A percentile compares a stretch with the other conserved stretches of the same genome.
Conservation (phyloP, 208 protist species). For the Trypanosoma vivax region DNA sequence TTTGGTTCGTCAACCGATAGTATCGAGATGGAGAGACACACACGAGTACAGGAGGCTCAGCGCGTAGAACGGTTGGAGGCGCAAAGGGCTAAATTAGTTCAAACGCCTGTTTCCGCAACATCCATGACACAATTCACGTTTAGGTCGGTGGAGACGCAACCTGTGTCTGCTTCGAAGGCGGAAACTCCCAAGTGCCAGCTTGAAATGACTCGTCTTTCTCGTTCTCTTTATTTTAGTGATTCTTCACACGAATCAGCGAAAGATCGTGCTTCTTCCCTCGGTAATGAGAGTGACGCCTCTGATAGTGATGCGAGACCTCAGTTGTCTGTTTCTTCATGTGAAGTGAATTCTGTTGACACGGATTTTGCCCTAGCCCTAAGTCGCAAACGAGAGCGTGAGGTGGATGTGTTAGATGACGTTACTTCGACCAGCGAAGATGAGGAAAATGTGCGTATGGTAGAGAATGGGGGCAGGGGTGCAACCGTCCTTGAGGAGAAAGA, state of each 20-base stretch:
- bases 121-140: conserved; percentile 53
- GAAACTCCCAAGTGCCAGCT: neutral
- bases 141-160: neutral
- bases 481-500: conserved; percentile 14
- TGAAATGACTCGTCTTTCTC: conserved; percentile 31
- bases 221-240: conserved; percentile 29
- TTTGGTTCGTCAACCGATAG: conserved; percentile 38
- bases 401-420: neutral
- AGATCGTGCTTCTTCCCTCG: conserved; percentile 1
- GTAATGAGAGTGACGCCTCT: neutral
- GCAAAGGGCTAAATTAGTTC: conserved; percentile 28
- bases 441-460: neutral
- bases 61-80: conserved; percentile 23
- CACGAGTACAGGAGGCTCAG: conserved; percentile 32
- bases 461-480: conserved; percentile 5
- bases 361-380: neutral
- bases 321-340: no score
- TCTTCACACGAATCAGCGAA: no score
- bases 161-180: neutral
- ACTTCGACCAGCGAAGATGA: neutral
- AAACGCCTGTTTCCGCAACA: conserved; percentile 60
- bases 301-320: no score
- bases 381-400: conserved; percentile 6
- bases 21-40: conserved; percentile 31
- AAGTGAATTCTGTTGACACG: no score